phyloP scores from a whole-genome alignment of 331 rosid species.

The Pyrus hybrid region DNA sequence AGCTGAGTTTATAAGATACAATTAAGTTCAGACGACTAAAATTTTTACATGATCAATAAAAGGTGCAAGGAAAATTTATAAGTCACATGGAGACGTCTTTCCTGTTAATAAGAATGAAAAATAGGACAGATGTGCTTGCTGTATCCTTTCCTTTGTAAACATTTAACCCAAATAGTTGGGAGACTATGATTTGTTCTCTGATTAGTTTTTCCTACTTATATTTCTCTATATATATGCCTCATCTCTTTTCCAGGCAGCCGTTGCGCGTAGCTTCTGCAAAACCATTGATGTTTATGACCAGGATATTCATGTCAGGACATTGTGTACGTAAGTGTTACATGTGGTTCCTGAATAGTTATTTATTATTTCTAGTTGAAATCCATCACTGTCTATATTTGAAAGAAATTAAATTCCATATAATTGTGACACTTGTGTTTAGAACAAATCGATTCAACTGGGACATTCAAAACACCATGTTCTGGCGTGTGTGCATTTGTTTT shows the following conservation, averaged over 20 bases:
- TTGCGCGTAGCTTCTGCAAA: slow-evolving; percentile 72
- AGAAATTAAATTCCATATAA: background rate
- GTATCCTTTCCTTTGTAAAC: background rate
- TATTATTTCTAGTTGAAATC: background rate
- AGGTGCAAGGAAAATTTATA: background rate
- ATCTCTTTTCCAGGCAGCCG: slow-evolving; percentile 58
- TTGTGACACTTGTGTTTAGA: background rate
- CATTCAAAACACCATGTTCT: background rate
- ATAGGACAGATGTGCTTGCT: background rate
- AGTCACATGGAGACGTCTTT: background rate
- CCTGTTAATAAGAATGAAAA: background rate
- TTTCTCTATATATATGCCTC: slow-evolving; percentile 3
- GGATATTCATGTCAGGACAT: slow-evolving; percentile 68
- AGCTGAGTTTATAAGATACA: background rate
- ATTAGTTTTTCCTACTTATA: slow-evolving; percentile 5
- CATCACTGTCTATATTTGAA: background rate
- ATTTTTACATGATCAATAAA: background rate
- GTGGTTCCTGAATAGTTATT: background rate
- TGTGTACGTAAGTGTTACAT: slow-evolving; percentile 57
- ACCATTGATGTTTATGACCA: slow-evolving; percentile 82
- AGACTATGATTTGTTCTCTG: background rate
- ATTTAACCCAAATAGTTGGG: background rate
- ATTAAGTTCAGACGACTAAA: background rate
- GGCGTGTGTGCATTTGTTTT: background rate
- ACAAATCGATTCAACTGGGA: background rate